Conservation (phyloP, 257 asterid genomes). For the Henckelia pumila region DNA sequence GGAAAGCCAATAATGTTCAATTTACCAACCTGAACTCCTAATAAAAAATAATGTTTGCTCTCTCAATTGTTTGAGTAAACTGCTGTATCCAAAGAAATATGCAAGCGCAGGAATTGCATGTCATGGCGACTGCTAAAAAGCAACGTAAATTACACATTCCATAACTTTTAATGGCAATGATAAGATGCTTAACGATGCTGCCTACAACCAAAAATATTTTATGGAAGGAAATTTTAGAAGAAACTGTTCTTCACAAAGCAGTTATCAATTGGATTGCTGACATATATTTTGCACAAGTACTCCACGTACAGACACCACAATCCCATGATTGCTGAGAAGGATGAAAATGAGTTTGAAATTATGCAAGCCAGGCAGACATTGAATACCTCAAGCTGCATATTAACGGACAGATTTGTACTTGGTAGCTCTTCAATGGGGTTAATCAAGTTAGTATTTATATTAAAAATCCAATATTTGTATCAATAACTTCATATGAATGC, state of each 20-base stretch:
- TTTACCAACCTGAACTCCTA: neutral
- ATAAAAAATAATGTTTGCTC: neutral
- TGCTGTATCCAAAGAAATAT: neutral
- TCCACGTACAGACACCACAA: neutral
- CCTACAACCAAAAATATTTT: neutral
- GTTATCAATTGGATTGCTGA: neutral
- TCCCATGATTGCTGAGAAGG: neutral
- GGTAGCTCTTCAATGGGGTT: neutral
- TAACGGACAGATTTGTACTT: no score
- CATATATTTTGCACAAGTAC: neutral
- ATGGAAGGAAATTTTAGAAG: neutral
- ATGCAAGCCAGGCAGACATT: no score
- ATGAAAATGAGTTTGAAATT: no score
- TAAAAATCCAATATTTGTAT: neutral
- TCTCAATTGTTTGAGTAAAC: neutral
- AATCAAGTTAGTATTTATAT: neutral
- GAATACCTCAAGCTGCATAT: no score
- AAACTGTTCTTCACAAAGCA: neutral
- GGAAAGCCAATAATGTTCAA: neutral
- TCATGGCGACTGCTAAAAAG: neutral
- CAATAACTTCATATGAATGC: neutral
- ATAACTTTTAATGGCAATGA: neutral
- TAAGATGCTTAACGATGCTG: neutral
- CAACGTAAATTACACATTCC: no score
- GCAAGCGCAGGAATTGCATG: neutral